Base-by-base conservation (phyloP, 495 filamentous ascomycete species). In the Tuber magnatum region DNA sequence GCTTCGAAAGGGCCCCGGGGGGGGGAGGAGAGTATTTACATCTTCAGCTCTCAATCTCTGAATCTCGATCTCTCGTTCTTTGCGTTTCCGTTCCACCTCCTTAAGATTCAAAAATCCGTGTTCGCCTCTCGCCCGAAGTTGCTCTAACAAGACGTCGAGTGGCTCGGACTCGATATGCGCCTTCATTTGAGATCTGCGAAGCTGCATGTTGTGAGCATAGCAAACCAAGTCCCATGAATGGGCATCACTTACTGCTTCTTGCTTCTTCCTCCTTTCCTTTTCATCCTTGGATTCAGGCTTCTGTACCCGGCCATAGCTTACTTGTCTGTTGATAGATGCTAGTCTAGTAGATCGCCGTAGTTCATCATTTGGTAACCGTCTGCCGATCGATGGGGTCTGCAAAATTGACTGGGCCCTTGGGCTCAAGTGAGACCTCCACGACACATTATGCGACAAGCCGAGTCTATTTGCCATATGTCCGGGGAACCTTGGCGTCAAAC, bases 61-160 rank as follows among this genome's bases (percentile, higher is more conserved):
- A 28, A 80, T 80, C 71, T 81, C 79, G 16, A 74, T 16, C 24
- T 72, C 71, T 20, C 78, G 75, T 65, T 77, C 74, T 28, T 56
- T 70, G 3, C 79, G 78, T 46, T 68, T 74, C 35, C 51, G 70
- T 38, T 71, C 46, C 18, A 80, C 78, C 22, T 80, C 71, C 40
- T 75, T 68, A 40, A 72, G 74, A 71, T 61, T 80, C 56, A 78
- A 65, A 71, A 80, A 80, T 20, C 78, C 71, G 14, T 74, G 51
- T 48, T 35, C 42, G 38, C 74, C 70, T 40, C 73, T 71, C 20
- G 51, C 73, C 65, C 69, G 74, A 28, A 79, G 77, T 46, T 79
- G 77, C 12, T 78, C 74, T 10, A 79, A 71, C 18, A 79, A 28
- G 69, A 46, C 72, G 56, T 74, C 69, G 18, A 79, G 76, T 2